Conservation (phyloP, 768 basidiomycete species). For the Chiua virens region DNA sequence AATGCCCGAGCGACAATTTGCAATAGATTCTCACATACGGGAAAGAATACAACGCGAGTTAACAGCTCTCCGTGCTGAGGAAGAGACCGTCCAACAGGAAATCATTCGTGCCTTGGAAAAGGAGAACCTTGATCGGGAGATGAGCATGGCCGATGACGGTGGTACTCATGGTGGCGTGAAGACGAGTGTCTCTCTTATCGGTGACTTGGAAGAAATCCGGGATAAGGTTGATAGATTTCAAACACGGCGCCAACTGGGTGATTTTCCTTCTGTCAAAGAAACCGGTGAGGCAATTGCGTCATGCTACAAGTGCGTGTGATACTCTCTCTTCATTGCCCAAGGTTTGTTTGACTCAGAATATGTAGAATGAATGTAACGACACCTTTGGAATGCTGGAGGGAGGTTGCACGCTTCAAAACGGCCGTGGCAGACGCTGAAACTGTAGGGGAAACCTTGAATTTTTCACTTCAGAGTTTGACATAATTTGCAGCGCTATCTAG, state of each 20-base stretch:
- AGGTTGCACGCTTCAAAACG: slow-evolving; percentile 68
- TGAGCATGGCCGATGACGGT: slow-evolving; percentile 46
- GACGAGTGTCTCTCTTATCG: slow-evolving; percentile 62
- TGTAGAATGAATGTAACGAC: slow-evolving; percentile 43
- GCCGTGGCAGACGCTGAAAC: slow-evolving; percentile 69
- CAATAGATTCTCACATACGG: slow-evolving; percentile 72
- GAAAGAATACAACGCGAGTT: slow-evolving; percentile 71
- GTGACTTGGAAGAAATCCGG: slow-evolving; percentile 75
- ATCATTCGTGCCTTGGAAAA: slow-evolving; percentile 81
- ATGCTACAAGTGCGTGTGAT: slow-evolving; percentile 64
- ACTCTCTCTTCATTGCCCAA: not conserved
- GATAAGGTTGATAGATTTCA: slow-evolving; percentile 73
- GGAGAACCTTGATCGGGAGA: slow-evolving; percentile 84
- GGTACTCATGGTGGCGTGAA: slow-evolving; percentile 44
- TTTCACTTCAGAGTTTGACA: slow-evolving; percentile 10
- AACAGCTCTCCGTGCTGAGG: slow-evolving; percentile 62
- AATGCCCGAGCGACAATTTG: slow-evolving; percentile 66
- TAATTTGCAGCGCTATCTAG: slow-evolving; percentile 56
- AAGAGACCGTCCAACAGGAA: slow-evolving; percentile 65
- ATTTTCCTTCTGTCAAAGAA: slow-evolving; percentile 57
- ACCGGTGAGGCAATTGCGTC: slow-evolving; percentile 58
- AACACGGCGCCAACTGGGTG: slow-evolving; percentile 49
- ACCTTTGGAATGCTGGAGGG: slow-evolving; percentile 72
- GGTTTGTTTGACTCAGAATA: not conserved
- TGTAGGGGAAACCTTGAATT: slow-evolving; percentile 38